Evolutionary conservation across 805 yeast species (phyloP).

Genomic region (Alloascoidea africana): DNA sequence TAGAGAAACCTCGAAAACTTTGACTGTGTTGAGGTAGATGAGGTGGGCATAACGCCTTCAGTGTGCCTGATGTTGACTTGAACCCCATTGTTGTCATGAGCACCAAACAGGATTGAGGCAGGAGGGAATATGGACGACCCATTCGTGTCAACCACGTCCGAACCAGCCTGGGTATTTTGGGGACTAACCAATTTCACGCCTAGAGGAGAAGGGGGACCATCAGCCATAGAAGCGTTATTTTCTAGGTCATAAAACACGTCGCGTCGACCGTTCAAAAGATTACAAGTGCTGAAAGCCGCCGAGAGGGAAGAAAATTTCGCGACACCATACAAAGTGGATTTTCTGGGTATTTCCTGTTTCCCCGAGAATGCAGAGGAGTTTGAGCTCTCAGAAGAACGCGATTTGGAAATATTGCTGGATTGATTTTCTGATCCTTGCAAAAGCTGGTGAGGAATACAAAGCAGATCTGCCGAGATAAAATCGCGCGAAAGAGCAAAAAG

Average conservation of each 20-base stretch:
- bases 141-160: too few relatives aligned
- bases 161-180: too few relatives aligned
- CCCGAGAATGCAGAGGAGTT: slow-evolving; percentile 1
- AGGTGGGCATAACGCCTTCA: too few relatives aligned
- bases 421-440: too few relatives aligned
- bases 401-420: too few relatives aligned
- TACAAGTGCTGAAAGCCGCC: not conserved
- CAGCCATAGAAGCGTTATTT: too few relatives aligned
- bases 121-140: too few relatives aligned
- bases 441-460: not conserved
- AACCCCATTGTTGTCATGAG: not conserved
- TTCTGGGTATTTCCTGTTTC: not conserved
- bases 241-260: not conserved
- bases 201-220: not conserved
- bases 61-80: not conserved
- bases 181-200: not conserved
- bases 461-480: not conserved
- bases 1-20: not conserved
- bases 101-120: not conserved
- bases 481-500: not conserved
- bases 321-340: not conserved
- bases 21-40: not conserved
- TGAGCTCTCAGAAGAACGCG: not conserved
- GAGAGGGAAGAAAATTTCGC: not conserved
- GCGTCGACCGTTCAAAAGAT: not conserved